Evolutionary conservation across 169 alveolate genomes (phyloP).

Genomic region (Cryptosporidium bovis): DNA sequence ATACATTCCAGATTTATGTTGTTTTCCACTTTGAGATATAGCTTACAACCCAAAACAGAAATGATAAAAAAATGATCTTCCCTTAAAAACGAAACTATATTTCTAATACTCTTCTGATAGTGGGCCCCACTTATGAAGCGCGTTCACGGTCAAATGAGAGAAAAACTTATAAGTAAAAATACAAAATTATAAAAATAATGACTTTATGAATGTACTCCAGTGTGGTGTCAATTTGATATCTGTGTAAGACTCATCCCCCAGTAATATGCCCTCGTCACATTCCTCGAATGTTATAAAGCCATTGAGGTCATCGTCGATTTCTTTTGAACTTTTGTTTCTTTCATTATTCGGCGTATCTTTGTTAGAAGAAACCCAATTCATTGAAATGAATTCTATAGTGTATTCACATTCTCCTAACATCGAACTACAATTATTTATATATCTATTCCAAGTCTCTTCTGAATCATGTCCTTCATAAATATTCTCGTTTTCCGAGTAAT

Average conservation of each 20-base stretch:
- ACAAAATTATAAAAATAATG: conserved; percentile 37
- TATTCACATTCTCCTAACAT: conserved; percentile 34
- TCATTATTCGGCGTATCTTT: not conserved
- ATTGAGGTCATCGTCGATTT: conserved; percentile 39
- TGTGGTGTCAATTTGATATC: conserved; percentile 58
- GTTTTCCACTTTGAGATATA: not conserved
- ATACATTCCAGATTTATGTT: conserved; percentile 16
- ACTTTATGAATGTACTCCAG: conserved; percentile 66
- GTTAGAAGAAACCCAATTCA: conserved; percentile 24
- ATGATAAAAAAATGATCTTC: not conserved
- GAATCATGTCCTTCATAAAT: not conserved
- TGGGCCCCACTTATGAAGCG: conserved; percentile 63
- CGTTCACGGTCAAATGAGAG: conserved; percentile 3
- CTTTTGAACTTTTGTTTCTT: not conserved
- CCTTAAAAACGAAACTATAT: not conserved
- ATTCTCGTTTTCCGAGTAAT: not conserved
- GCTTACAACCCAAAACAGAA: not conserved
- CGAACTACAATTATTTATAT: conserved; percentile 2
- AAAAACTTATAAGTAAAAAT: not conserved
- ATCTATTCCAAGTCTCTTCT: conserved; percentile 1
- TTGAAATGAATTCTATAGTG: not conserved
- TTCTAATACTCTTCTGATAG: not conserved
- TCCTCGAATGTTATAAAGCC: conserved; percentile 55
- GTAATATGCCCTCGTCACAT: conserved; percentile 66
- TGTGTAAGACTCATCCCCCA: conserved; percentile 39